Conservation (phyloP, 2,329 filamentous ascomycete species). For the Diplocarpon rosae region DNA sequence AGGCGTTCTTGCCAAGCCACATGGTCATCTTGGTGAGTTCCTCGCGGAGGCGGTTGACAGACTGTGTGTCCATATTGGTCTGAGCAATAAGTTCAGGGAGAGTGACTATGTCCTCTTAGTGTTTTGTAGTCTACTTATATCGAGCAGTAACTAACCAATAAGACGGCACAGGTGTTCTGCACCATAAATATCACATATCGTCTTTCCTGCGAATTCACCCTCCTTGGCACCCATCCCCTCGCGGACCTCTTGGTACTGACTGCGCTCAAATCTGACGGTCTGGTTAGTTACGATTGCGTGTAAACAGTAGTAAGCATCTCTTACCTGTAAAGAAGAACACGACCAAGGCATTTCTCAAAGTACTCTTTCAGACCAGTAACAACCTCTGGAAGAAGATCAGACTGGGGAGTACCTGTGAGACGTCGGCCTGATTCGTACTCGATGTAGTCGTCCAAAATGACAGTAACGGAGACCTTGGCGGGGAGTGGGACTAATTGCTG, state of each 20-base stretch:
- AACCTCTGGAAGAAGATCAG: slow-evolving; percentile 84
- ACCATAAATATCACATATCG: slow-evolving; percentile 74
- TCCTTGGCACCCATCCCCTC: slow-evolving; percentile 54
- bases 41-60: slow-evolving; percentile 76
- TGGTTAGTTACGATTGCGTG: slow-evolving; percentile 16
- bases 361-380: slow-evolving; percentile 81
- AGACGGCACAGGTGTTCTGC: slow-evolving; percentile 85
- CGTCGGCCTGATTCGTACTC: slow-evolving; percentile 58
- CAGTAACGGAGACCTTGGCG: slow-evolving; percentile 59
- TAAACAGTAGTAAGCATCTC: slow-evolving; percentile 10
- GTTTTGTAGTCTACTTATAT: not conserved
- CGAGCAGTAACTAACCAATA: slow-evolving; percentile 52
- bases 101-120: slow-evolving; percentile 46
- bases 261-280: slow-evolving; percentile 66
- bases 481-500: slow-evolving; percentile 81
- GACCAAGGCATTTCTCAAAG: slow-evolving; percentile 81
- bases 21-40: slow-evolving; percentile 77
- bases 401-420: slow-evolving; percentile 54
- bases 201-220: slow-evolving; percentile 57
- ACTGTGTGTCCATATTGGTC: slow-evolving; percentile 94
- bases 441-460: slow-evolving; percentile 74
- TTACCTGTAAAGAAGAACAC: slow-evolving; percentile 74
- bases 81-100: slow-evolving; percentile 91
- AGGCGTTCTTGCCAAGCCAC: slow-evolving; percentile 65
- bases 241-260: slow-evolving; percentile 71